A percentile compares a stretch with the other conserved stretches of the same genome.
Evolutionary conservation across 2,329 filamentous ascomycete genomes (phyloP).

Genomic region (Scopulariopsis brevicaulis): DNA sequence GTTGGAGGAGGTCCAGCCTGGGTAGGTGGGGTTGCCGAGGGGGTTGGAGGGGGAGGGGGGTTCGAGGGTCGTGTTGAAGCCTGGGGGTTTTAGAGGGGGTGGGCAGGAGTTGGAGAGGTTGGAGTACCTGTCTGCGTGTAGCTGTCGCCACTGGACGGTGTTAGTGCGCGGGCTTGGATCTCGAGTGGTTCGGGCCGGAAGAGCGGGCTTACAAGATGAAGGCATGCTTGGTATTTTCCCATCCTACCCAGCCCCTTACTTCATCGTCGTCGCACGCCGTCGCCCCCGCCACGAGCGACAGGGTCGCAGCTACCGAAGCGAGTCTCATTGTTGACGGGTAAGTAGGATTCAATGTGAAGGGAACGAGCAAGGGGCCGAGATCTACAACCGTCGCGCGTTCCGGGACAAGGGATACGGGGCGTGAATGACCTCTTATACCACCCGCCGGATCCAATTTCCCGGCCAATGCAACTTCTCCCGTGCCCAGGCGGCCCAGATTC

Average conservation of each 20-base stretch:
- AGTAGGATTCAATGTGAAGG: no score
- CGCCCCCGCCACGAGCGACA: background rate
- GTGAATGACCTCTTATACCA: no score
- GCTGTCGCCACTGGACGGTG: slow-evolving; percentile 17
- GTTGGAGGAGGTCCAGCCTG: slow-evolving; percentile 34
- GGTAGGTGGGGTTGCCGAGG: slow-evolving; percentile 49
- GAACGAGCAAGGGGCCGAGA: no score
- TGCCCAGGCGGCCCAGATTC: no score
- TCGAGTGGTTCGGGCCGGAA: background rate
- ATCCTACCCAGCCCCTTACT: slow-evolving; percentile 1
- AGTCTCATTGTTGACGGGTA: background rate
- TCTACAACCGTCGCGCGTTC: no score
- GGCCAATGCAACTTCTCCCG: no score
- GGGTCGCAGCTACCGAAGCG: background rate
- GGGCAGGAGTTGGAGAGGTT: background rate
- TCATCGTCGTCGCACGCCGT: background rate
- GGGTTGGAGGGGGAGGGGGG: slow-evolving; percentile 43
- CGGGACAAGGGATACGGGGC: no score
- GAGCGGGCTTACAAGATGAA: slow-evolving; percentile 6
- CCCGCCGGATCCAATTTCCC: no score
- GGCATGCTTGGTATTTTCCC: slow-evolving; percentile 4
- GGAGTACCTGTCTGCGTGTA: slow-evolving; percentile 16
- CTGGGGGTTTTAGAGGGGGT: slow-evolving; percentile 11
- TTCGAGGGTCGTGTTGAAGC: slow-evolving; percentile 39
- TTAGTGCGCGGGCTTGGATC: background rate